These are phyloP conservation scores for Phytophthora colocasiae DNA, from an alignment of 352 stramenopile species.

Conservation along the genomic window DNA sequence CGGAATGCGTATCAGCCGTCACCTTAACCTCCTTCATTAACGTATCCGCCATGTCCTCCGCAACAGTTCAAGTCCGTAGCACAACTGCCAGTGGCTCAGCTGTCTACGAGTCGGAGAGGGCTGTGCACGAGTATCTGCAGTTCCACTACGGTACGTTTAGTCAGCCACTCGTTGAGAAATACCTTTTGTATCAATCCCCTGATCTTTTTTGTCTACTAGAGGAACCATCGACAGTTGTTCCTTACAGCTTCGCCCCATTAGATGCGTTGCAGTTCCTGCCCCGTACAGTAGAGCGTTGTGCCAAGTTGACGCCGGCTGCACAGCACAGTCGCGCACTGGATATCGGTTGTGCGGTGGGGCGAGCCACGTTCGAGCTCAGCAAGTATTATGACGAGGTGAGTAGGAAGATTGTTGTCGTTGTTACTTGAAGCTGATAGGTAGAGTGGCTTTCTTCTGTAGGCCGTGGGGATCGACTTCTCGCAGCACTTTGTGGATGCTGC, in stretches of 20 bases:
- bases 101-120: conserved; percentile 89
- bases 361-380: conserved; percentile 94
- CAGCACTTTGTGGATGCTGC: conserved; percentile 90
- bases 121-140: conserved; percentile 91
- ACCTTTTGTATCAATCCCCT: background rate
- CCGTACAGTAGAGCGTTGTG: conserved; percentile 78
- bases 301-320: conserved; percentile 53
- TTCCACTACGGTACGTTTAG: conserved; percentile 85
- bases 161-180: background rate
- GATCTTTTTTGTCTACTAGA: conserved; percentile 34
- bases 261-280: conserved; percentile 91
- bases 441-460: conserved; percentile 29
- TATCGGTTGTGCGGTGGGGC: conserved; percentile 95
- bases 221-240: conserved; percentile 68
- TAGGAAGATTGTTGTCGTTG: background rate
- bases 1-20: conserved; percentile 3
- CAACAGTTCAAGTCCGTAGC: conserved; percentile 55
- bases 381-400: conserved; percentile 91
- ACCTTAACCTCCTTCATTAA: background rate
- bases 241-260: conserved; percentile 72
- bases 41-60: conserved; percentile 5
- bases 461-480: conserved; percentile 95
- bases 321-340: conserved; percentile 90
- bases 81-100: conserved; percentile 88
- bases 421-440: conserved; percentile 1